Evolutionary conservation across 2,329 filamentous ascomycete species (phyloP).

Genomic region (Thermothelomyces thermophilus): DNA sequence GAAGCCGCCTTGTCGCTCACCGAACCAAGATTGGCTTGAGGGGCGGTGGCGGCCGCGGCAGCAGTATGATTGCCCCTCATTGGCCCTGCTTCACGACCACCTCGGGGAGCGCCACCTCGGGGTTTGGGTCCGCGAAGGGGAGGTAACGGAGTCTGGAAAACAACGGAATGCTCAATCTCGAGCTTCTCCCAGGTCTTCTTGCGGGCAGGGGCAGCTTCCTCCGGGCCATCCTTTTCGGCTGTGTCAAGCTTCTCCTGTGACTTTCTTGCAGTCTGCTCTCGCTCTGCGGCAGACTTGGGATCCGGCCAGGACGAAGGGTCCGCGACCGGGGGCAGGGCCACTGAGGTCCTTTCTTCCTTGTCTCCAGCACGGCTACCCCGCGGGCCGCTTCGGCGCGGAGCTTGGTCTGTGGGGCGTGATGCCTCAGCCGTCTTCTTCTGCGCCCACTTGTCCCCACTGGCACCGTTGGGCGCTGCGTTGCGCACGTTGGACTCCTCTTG

Average conservation of each 20-base stretch:
- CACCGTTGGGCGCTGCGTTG: conserved; percentile 21
- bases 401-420: conserved; percentile 36
- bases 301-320: conserved; percentile 87
- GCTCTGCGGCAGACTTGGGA: conserved; percentile 66
- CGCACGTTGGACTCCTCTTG: conserved; percentile 24
- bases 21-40: conserved; percentile 17
- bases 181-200: conserved; percentile 70
- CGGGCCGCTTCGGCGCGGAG: conserved; percentile 35
- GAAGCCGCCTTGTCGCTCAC: conserved; percentile 34
- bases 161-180: conserved; percentile 72
- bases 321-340: conserved; percentile 55
- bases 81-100: conserved; percentile 33
- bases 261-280: conserved; percentile 67
- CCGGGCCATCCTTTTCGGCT: conserved; percentile 58
- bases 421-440: conserved; percentile 39
- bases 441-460: conserved; percentile 30
- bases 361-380: conserved; percentile 42
- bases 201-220: conserved; percentile 43
- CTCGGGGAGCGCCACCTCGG: conserved; percentile 41
- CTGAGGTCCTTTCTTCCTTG: conserved; percentile 33
- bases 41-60: conserved; percentile 8
- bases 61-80: conserved; percentile 27
- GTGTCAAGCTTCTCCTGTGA: conserved; percentile 55
- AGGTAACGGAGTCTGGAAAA: conserved; percentile 77
- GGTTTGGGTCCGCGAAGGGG: conserved; percentile 42